These are phyloP conservation scores for Xylaria scruposa DNA, from an alignment of 495 filamentous ascomycete species.

Conservation along the genomic window DNA sequence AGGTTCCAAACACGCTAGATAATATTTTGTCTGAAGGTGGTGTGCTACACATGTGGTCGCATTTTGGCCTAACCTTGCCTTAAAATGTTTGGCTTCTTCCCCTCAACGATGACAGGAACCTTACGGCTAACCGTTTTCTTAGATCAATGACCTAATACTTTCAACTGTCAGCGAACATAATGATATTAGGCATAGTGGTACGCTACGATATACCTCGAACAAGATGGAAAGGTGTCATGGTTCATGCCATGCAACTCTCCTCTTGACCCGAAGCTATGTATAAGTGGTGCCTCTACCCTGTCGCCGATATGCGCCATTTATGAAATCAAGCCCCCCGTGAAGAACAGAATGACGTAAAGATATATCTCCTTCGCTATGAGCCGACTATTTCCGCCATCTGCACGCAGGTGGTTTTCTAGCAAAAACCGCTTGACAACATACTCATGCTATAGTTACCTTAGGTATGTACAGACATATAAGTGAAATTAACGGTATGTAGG, in stretches of 20 bases:
- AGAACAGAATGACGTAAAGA: slow-evolving; percentile 4
- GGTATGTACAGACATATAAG: too few relatives aligned
- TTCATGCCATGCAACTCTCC: neutral
- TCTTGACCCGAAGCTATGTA: neutral
- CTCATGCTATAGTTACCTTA: too few relatives aligned
- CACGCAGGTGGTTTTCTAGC: neutral
- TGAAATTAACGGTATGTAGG: too few relatives aligned
- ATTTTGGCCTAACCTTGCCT: too few relatives aligned
- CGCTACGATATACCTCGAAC: neutral
- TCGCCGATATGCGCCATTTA: slow-evolving; percentile 17
- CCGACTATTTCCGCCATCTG: slow-evolving; percentile 13
- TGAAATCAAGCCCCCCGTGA: neutral
- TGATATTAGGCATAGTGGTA: neutral
- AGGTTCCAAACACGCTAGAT: too few relatives aligned
- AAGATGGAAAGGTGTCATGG: neutral
- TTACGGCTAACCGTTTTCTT: neutral
- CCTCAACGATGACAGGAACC: neutral
- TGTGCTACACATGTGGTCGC: neutral
- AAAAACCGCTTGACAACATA: neutral
- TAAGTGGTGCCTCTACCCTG: neutral
- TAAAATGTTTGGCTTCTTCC: neutral
- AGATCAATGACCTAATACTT: neutral
- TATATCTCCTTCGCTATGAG: neutral
- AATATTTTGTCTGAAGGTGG: neutral
- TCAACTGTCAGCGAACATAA: neutral